Percentiles rank a stretch among this genome's conserved stretches.
Evolutionary conservation across 2,329 filamentous ascomycete species (phyloP).

Genomic region (Paraphaeosphaeria minitans): DNA sequence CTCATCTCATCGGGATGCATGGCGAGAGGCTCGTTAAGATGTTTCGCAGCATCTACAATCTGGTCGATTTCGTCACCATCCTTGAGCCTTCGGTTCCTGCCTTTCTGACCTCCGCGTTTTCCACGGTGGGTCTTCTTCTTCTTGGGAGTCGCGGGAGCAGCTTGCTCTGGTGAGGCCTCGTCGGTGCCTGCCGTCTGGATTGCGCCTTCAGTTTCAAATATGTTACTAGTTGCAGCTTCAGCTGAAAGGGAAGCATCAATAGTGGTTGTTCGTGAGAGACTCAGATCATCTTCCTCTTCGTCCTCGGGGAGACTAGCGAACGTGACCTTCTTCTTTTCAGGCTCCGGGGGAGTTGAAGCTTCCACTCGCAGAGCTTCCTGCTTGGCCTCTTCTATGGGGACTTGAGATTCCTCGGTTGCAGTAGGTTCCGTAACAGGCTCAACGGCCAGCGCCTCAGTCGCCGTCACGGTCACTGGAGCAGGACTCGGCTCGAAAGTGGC

Average conservation of each 20-base stretch:
- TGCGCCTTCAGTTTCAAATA: constrained; percentile 14
- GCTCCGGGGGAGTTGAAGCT: constrained; percentile 20
- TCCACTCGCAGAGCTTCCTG: constrained; percentile 12
- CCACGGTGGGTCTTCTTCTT: constrained; percentile 59
- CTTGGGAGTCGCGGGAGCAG: constrained; percentile 39
- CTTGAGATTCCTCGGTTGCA: background rate
- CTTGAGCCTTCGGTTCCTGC: constrained; percentile 49
- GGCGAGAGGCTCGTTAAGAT: constrained; percentile 38
- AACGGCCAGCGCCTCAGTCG: constrained; percentile 1
- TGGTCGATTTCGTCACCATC: constrained; percentile 46
- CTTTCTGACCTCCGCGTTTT: constrained; percentile 53
- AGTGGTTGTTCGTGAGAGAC: constrained; percentile 43
- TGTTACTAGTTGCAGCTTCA: constrained; percentile 17
- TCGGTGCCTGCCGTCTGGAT: constrained; percentile 19
- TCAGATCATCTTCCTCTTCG: constrained; percentile 38
- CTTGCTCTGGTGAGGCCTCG: constrained; percentile 28
- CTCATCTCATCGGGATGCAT: constrained; percentile 49
- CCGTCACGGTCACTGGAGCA: constrained; percentile 12
- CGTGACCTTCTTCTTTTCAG: constrained; percentile 40
- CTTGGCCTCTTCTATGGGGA: background rate
- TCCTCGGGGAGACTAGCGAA: constrained; percentile 39
- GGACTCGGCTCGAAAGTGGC: constrained; percentile 12
- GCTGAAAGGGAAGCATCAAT: constrained; percentile 31
- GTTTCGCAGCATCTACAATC: constrained; percentile 48
- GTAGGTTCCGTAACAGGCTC: constrained; percentile 7